phyloP scores from a whole-genome alignment of 2,329 filamentous ascomycete genomes.

The Stemphylium vesicarium region DNA sequence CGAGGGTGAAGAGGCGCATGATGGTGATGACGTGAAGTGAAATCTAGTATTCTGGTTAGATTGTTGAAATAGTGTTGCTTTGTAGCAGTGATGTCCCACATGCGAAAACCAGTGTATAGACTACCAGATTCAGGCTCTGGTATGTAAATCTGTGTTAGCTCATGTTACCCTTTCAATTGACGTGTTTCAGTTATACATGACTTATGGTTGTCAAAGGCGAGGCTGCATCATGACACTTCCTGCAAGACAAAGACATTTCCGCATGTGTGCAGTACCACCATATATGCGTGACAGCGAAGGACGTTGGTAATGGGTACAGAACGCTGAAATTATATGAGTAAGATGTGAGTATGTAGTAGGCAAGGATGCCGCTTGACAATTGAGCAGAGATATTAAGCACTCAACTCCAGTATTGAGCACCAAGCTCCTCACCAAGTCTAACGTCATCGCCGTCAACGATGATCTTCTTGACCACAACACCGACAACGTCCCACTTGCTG shows the following conservation, averaged over 20 bases:
- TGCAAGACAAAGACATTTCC: background rate
- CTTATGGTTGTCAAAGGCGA: background rate
- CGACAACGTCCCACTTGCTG: conserved; percentile 45
- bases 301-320: background rate
- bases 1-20: background rate
- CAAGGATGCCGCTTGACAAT: background rate
- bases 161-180: background rate
- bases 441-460: conserved; percentile 34
- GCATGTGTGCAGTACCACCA: background rate
- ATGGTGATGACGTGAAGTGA: background rate
- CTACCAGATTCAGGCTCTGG: too few species aligned
- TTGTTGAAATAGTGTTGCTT: too few species aligned
- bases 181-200: background rate
- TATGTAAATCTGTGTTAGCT: too few species aligned
- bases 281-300: background rate
- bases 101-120: too few species aligned
- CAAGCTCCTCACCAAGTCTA: conserved; percentile 42
- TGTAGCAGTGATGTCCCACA: too few species aligned
- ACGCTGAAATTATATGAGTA: background rate
- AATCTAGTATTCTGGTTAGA: too few species aligned
- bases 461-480: conserved; percentile 41
- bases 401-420: conserved; percentile 36
- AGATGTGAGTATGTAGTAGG: background rate
- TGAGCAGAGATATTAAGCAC: background rate
- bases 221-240: background rate